phyloP scores from a whole-genome alignment of 768 basidiomycete genomes.

The Tricholoma sp. region DNA sequence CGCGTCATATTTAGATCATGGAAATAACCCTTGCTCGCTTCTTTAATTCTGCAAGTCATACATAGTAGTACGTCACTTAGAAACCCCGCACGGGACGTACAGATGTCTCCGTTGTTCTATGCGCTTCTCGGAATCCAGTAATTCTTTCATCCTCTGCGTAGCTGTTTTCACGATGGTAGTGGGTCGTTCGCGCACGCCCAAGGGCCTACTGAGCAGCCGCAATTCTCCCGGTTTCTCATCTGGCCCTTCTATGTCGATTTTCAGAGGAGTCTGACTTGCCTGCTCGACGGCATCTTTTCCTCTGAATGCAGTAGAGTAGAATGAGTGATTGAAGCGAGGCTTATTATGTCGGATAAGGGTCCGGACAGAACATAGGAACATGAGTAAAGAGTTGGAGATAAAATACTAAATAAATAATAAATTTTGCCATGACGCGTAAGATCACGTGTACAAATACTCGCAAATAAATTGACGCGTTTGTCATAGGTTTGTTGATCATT shows the following conservation, averaged over 20 bases:
- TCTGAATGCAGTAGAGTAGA: constrained; percentile 11
- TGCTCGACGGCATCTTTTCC: constrained; percentile 1
- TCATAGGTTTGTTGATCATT: constrained; percentile 25
- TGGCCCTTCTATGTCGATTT: constrained; percentile 13
- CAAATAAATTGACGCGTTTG: constrained; percentile 40
- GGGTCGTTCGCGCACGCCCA: constrained; percentile 73
- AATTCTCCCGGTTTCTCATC: constrained; percentile 20
- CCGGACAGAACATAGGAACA: constrained; percentile 14
- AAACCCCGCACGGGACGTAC: constrained; percentile 25
- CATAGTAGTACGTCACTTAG: neutral
- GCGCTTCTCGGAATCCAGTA: constrained; percentile 66
- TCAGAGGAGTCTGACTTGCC: neutral
- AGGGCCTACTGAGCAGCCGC: constrained; percentile 51
- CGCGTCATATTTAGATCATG: constrained; percentile 76
- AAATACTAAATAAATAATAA: too few relatives aligned
- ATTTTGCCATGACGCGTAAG: neutral
- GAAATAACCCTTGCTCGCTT: constrained; percentile 78
- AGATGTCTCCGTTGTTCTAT: constrained; percentile 66
- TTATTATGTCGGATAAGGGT: constrained; percentile 8
- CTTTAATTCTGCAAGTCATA: constrained; percentile 33
- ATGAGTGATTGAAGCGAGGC: constrained; percentile 9
- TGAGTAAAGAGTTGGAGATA: constrained; percentile 1
- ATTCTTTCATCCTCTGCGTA: constrained; percentile 58
- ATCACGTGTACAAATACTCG: constrained; percentile 32
- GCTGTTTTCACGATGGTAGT: constrained; percentile 52